These are phyloP conservation scores for Boletus patriciae DNA, from an alignment of 768 basidiomycete species.

Conservation along the genomic window DNA sequence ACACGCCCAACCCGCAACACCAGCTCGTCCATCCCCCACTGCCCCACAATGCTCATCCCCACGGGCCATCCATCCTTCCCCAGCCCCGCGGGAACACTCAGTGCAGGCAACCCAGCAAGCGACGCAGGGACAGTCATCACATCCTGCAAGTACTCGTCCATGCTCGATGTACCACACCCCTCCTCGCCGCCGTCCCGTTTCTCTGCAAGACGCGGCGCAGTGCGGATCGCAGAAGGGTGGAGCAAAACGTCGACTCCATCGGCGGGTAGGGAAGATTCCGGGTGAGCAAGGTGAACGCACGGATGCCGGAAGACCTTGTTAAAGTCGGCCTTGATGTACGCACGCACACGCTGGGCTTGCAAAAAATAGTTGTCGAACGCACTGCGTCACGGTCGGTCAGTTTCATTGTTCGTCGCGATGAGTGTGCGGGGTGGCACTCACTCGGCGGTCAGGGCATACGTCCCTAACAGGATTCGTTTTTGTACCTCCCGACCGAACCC, in stretches of 20 bases:
- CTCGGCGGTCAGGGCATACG: conserved; percentile 91
- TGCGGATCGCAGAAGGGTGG: conserved; percentile 85
- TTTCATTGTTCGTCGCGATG: neutral
- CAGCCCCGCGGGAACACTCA: conserved; percentile 63
- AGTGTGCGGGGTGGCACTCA: conserved; percentile 39
- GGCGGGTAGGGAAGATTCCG: neutral
- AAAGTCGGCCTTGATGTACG: conserved; percentile 72
- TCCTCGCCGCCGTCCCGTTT: conserved; percentile 1
- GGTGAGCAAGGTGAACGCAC: conserved; percentile 44
- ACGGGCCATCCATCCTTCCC: conserved; percentile 73
- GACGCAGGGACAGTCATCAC: conserved; percentile 91
- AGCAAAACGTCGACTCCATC: conserved; percentile 73
- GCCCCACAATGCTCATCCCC: conserved; percentile 80
- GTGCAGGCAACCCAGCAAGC: conserved; percentile 81
- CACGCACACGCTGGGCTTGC: conserved; percentile 83
- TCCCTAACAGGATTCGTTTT: conserved; percentile 85
- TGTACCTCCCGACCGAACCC: conserved; percentile 86
- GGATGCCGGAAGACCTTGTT: conserved; percentile 61
- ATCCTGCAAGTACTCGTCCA: conserved; percentile 83
- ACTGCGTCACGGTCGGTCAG: conserved; percentile 38
- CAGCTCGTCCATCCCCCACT: conserved; percentile 77
- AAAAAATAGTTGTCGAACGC: conserved; percentile 98
- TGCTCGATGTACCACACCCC: conserved; percentile 13
- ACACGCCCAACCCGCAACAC: conserved; percentile 54
- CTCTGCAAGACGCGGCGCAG: conserved; percentile 61